Base-by-base conservation (phyloP, 2,329 filamentous ascomycete species). In the Fusarium napiforme region DNA sequence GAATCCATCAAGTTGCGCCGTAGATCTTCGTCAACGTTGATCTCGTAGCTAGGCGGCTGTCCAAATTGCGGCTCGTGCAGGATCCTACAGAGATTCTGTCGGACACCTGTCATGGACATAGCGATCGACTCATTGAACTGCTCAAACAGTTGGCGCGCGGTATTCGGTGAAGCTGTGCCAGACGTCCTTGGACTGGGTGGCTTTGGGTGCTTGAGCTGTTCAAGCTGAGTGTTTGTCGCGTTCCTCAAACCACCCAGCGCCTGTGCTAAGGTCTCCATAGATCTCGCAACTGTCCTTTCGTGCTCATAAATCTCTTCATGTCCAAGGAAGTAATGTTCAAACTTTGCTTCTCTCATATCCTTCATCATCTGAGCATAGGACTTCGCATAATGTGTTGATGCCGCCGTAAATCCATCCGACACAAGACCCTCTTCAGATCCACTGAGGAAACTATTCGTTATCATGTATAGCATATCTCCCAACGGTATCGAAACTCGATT, bases 221-320 rank as follows among this genome's bases (percentile, higher is more conserved):
- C 89, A 76, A 98, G 96, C 77, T 99, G 96, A 14, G 96, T 95
- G 60, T 93, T 89, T 21, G 96, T 93, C 36, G 96, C 95, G 83
- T 95, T 97, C 72, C 94, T 89, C 76, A 99, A 84, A 9, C 96
- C 96, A 79, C 96, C 96, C 69, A 98, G 91, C 67, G 94, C 95
- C 79, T 98, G 96, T 5, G 94, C 91, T 19, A 98, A 87, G 37
- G 90, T 91, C 80, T 97, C 94, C 79, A 98, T 90, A 72, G 93
- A 96, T 77, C 93, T 92, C 42, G 95, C 93, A 7, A 98, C 88
- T 23, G 89, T 90, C 71, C 92, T 91, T 77, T 98, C 93, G 5
- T 96, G 87, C 37, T 88, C 87, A 79, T 97, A 97, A 64, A 96
- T 88, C 55, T 88, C 88, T 79, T 97, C 95, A 4, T 90, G 91